Conservation (phyloP, 2,329 filamentous ascomycete genomes). For the Dothideomycetes sp. region DNA sequence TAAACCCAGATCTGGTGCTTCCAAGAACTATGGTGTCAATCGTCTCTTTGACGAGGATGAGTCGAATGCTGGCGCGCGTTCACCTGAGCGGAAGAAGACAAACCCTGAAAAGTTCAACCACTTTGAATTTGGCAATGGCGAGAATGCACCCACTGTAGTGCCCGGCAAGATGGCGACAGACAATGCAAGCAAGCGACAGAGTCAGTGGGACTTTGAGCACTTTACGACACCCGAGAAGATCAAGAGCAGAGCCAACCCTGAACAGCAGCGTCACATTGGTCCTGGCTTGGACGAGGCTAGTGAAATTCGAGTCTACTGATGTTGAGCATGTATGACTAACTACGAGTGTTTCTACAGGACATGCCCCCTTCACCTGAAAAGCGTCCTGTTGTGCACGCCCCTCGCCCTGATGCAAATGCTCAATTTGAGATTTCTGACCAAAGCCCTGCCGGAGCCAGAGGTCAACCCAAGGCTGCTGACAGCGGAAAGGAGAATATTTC, state of each 20-base stretch:
- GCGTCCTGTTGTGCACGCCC: constrained; percentile 51
- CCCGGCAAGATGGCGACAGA: constrained; percentile 21
- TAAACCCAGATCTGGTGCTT: constrained; percentile 40
- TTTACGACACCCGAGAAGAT: constrained; percentile 76
- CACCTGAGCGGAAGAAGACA: constrained; percentile 47
- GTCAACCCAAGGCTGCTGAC: constrained; percentile 30
- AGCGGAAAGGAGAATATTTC: constrained; percentile 34
- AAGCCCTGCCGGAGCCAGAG: constrained; percentile 36
- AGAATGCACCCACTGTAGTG: constrained; percentile 29
- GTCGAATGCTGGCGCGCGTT: constrained; percentile 26
- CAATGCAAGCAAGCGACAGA: constrained; percentile 42
- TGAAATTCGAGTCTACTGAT: constrained; percentile 19
- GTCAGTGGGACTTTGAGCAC: constrained; percentile 82
- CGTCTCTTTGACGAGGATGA: constrained; percentile 51
- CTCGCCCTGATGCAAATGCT: constrained; percentile 67
- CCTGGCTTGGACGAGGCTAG: constrained; percentile 62
- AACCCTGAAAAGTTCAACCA: constrained; percentile 76
- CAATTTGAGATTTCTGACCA: constrained; percentile 83
- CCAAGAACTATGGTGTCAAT: constrained; percentile 43
- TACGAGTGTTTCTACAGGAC: no score
- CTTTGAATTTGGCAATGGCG: constrained; percentile 69
- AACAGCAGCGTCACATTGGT: constrained; percentile 64
- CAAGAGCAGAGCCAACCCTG: constrained; percentile 51
- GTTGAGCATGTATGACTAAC: no score
- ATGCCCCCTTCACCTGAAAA: constrained; percentile 53